Evolutionary conservation across 495 filamentous ascomycete genomes (phyloP).

Genomic region (Penicillium malachiteum): DNA sequence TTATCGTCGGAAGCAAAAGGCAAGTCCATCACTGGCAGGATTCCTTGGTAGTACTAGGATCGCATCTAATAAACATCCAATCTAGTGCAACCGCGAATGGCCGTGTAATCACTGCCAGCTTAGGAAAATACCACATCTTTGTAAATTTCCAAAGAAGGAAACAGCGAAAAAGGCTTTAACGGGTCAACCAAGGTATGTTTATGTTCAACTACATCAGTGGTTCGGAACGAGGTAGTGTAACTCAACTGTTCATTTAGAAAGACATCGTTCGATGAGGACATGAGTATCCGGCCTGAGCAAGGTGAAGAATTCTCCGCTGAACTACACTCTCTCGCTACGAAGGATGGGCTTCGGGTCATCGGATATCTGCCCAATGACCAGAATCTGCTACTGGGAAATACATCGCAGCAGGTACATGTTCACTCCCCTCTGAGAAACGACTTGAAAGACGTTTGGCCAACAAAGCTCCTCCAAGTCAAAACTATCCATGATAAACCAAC

Average conservation of each 20-base stretch:
- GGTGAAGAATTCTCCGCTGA: neutral
- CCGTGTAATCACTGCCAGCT: slow-evolving; percentile 37
- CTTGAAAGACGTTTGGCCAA: no score
- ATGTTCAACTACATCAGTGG: neutral
- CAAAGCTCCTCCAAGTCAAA: no score
- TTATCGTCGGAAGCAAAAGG: slow-evolving; percentile 39
- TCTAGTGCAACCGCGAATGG: slow-evolving; percentile 36
- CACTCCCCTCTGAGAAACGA: no score
- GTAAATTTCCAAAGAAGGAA: slow-evolving; percentile 25
- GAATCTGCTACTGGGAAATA: slow-evolving; percentile 8
- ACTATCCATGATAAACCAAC: no score
- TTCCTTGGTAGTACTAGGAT: neutral
- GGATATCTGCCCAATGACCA: slow-evolving; percentile 28
- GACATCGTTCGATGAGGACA: neutral
- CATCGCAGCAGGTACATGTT: slow-evolving; percentile 7
- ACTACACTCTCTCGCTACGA: slow-evolving; percentile 2
- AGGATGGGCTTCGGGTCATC: slow-evolving; percentile 22
- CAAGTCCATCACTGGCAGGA: slow-evolving; percentile 5
- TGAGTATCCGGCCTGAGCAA: neutral
- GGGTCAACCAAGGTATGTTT: slow-evolving; percentile 18
- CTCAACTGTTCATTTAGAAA: neutral
- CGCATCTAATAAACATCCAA: neutral
- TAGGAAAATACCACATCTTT: slow-evolving; percentile 30
- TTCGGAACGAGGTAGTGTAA: no score
- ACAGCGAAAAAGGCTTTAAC: neutral